Percentiles rank a stretch among this genome's conserved stretches.
These are phyloP conservation scores for Saccharomycopsis fodiens DNA, from an alignment of 805 yeast species.

Conservation along the genomic window DNA sequence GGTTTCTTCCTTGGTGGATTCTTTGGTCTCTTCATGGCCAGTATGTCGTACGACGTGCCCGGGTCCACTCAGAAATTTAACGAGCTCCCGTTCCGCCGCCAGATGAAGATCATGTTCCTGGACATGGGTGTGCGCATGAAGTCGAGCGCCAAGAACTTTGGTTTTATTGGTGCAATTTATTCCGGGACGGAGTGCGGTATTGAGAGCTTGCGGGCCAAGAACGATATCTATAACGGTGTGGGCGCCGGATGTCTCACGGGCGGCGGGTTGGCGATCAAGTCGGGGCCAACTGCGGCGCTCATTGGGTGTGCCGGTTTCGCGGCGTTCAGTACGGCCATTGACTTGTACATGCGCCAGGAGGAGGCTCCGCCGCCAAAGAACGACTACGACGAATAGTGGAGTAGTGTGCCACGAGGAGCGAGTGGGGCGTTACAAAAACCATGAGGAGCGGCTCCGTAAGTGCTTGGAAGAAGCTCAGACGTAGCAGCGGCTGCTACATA, in stretches of 20 bases:
- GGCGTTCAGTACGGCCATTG: constrained; percentile 85
- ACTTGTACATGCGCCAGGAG: constrained; percentile 78
- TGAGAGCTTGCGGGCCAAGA: constrained; percentile 81
- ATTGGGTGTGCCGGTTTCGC: constrained; percentile 98
- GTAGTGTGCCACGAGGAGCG: too few relatives aligned
- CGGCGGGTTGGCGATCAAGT: constrained; percentile 85
- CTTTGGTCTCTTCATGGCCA: constrained; percentile 90
- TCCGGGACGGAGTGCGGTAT: constrained; percentile 89
- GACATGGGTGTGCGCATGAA: constrained; percentile 92
- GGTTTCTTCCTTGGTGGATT: constrained; percentile 95
- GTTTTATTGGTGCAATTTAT: constrained; percentile 84
- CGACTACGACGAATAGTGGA: constrained; percentile 68
- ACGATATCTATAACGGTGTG: constrained; percentile 86
- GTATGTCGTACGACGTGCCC: constrained; percentile 52
- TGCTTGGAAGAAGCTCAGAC: not conserved
- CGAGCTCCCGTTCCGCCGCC: constrained; percentile 86
- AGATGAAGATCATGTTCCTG: constrained; percentile 79
- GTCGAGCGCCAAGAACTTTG: constrained; percentile 88
- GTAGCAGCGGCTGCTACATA: not conserved
- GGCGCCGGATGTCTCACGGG: constrained; percentile 96
- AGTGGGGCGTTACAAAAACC: too few relatives aligned
- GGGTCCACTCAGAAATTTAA: constrained; percentile 50
- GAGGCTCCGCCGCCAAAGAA: constrained; percentile 75
- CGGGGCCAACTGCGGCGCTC: constrained; percentile 89
- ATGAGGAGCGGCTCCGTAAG: too few relatives aligned